A percentile compares a stretch with the other conserved stretches of the same genome.
Evolutionary conservation across 2,329 filamentous ascomycete species (phyloP).

Genomic region (Cercospora janseana): DNA sequence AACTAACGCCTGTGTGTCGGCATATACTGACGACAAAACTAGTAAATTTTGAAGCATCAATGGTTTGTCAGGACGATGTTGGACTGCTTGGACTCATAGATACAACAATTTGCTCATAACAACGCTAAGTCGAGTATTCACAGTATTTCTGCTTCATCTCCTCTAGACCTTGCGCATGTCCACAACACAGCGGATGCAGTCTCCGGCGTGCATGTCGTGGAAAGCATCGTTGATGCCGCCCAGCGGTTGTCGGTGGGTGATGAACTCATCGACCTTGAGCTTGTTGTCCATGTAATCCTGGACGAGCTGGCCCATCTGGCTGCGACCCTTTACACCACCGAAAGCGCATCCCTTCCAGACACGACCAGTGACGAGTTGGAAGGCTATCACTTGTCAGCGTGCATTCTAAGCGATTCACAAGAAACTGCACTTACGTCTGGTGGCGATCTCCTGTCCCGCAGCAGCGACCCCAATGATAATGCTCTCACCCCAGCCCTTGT

Average conservation of each 20-base stretch:
- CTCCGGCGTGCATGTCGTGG: constrained; percentile 89
- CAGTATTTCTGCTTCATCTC: not conserved
- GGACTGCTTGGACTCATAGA: not conserved
- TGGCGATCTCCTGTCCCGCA: constrained; percentile 91
- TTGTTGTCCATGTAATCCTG: constrained; percentile 83
- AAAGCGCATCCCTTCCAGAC: constrained; percentile 98
- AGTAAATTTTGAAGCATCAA: too few relatives aligned
- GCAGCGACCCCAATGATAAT: constrained; percentile 98
- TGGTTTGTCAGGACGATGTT: too few relatives aligned
- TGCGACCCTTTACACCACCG: constrained; percentile 95
- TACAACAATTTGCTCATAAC: constrained; percentile 5
- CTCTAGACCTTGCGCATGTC: constrained; percentile 52
- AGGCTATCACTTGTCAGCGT: constrained; percentile 58
- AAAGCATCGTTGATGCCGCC: constrained; percentile 86
- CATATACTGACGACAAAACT: too few relatives aligned
- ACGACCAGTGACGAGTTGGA: constrained; percentile 96
- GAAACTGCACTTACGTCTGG: constrained; percentile 69
- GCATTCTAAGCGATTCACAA: not conserved
- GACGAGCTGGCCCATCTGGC: constrained; percentile 83
- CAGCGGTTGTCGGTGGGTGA: constrained; percentile 87
- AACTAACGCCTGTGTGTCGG: too few relatives aligned
- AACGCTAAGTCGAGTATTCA: constrained; percentile 9
- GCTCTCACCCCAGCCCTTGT: constrained; percentile 98
- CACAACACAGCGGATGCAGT: constrained; percentile 95
- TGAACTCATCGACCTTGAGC: constrained; percentile 99